Evolutionary conservation across 495 filamentous ascomycete species (phyloP).

Genomic region (Penicillium waksmanii): DNA sequence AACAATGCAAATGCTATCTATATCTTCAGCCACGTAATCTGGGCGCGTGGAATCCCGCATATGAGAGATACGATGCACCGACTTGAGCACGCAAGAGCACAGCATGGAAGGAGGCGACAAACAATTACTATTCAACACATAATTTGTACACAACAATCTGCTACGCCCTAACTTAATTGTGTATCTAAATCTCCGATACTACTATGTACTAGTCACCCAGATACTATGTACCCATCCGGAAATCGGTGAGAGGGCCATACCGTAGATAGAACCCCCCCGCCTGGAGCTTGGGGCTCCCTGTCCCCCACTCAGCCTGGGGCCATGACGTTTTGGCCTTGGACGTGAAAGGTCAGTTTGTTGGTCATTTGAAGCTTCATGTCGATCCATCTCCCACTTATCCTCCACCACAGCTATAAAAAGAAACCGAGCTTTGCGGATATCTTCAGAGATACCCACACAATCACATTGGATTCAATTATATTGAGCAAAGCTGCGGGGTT

Average conservation of each 20-base stretch:
- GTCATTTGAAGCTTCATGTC: neutral
- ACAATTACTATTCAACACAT: no score
- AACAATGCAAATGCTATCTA: neutral
- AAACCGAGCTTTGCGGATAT: neutral
- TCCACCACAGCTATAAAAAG: conserved; percentile 1
- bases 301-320: neutral
- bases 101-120: no score
- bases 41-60: neutral
- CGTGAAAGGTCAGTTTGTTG: neutral
- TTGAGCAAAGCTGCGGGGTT: neutral
- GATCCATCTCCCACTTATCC: neutral
- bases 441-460: neutral
- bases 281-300: neutral
- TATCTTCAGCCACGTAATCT: neutral
- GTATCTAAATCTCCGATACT: neutral
- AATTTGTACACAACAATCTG: no score
- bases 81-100: neutral
- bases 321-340: neutral
- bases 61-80: conserved; percentile 5
- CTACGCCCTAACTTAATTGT: no score
- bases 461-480: neutral
- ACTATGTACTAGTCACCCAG: no score
- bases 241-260: neutral
- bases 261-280: neutral
- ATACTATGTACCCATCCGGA: neutral